A percentile compares a stretch with the other conserved stretches of the same genome.
phyloP scores from a whole-genome alignment of 1,139 yeast species.

The Nakaseomyces kungkrabaensis region DNA sequence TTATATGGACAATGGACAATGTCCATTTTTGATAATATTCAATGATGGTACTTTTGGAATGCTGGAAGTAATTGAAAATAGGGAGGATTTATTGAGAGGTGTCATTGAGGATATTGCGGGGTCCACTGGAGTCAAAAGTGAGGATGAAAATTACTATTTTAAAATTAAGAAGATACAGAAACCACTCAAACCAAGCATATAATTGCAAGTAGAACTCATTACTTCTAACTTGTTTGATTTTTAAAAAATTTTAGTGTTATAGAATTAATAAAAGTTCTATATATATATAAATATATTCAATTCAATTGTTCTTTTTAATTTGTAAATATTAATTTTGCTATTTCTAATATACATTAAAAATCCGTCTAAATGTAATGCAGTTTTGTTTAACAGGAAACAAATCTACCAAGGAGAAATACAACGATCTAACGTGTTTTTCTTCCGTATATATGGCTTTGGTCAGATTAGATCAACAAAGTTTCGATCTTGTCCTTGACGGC shows the following conservation, averaged over 20 bases:
- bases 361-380: neutral
- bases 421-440: neutral
- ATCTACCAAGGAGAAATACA: neutral
- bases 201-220: too few relatives aligned
- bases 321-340: neutral
- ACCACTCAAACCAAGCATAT: neutral
- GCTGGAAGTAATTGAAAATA: neutral
- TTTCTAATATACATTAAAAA: slow-evolving; percentile 1
- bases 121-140: neutral
- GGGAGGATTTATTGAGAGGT: neutral
- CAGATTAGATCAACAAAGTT: slow-evolving; percentile 77
- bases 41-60: neutral
- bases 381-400: neutral
- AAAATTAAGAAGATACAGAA: neutral
- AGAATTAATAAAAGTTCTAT: too few relatives aligned
- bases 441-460: neutral
- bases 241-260: too few relatives aligned
- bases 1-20: neutral
- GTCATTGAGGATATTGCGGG: neutral
- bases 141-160: neutral
- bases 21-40: neutral
- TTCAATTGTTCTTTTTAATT: neutral
- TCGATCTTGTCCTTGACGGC: slow-evolving; percentile 98
- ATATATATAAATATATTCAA: too few relatives aligned
- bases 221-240: too few relatives aligned